Percentiles rank a stretch among this genome's conserved stretches.
Evolutionary conservation across 352 stramenopile species (phyloP).

Genomic region (Pythium periplocum): DNA sequence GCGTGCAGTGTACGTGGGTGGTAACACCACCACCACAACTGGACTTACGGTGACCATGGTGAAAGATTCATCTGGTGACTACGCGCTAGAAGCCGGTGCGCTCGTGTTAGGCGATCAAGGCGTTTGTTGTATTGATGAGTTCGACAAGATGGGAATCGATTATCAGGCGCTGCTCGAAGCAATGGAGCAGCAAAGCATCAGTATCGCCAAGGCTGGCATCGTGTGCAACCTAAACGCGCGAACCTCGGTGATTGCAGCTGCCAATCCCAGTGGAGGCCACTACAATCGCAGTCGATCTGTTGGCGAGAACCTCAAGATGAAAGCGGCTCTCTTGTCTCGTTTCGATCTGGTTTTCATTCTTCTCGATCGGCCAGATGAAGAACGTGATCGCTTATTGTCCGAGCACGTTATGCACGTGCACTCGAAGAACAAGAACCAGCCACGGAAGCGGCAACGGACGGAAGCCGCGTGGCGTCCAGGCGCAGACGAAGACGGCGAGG

Average conservation of each 20-base stretch:
- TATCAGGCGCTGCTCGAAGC: slow-evolving; percentile 88
- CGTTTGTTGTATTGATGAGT: slow-evolving; percentile 95
- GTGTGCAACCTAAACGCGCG: slow-evolving; percentile 89
- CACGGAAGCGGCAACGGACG: slow-evolving; percentile 12
- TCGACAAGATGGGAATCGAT: slow-evolving; percentile 93
- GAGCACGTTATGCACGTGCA: slow-evolving; percentile 92
- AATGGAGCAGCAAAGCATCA: slow-evolving; percentile 98
- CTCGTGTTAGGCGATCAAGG: slow-evolving; percentile 88
- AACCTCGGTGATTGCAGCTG: slow-evolving; percentile 92
- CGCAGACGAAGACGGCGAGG: background rate
- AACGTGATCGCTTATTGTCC: slow-evolving; percentile 88
- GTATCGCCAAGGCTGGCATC: slow-evolving; percentile 69
- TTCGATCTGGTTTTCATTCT: slow-evolving; percentile 97
- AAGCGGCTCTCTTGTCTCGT: slow-evolving; percentile 86
- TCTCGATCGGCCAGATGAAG: slow-evolving; percentile 85
- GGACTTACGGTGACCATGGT: slow-evolving; percentile 92
- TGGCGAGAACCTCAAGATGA: slow-evolving; percentile 93
- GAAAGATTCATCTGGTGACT: slow-evolving; percentile 86
- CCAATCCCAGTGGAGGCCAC: slow-evolving; percentile 92
- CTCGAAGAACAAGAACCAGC: slow-evolving; percentile 9
- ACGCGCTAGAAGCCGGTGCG: slow-evolving; percentile 81
- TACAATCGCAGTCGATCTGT: slow-evolving; percentile 93
- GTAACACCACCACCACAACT: slow-evolving; percentile 90
- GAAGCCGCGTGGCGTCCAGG: background rate
- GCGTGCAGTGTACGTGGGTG: slow-evolving; percentile 92